phyloP scores from a whole-genome alignment of 495 filamentous ascomycete genomes.

The Penicillium canariense region DNA sequence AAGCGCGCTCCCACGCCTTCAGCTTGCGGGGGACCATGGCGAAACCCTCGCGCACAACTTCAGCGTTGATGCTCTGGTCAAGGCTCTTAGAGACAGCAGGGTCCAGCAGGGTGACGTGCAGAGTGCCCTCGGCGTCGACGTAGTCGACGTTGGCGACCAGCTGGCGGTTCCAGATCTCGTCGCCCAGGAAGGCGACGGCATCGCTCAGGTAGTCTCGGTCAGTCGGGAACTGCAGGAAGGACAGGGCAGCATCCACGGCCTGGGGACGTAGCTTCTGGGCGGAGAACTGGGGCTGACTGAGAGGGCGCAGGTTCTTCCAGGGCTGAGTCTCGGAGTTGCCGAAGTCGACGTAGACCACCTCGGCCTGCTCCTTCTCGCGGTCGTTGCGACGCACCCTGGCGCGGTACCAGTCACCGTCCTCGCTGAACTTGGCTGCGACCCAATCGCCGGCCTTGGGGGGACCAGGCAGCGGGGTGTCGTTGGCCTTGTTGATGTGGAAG shows the following conservation, averaged over 20 bases:
- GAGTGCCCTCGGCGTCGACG: slow-evolving; percentile 67
- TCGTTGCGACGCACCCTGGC: slow-evolving; percentile 89
- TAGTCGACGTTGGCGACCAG: slow-evolving; percentile 91
- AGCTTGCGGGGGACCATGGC: slow-evolving; percentile 88
- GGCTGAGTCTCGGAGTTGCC: slow-evolving; percentile 87
- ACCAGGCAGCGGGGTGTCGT: slow-evolving; percentile 65
- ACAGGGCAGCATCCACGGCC: slow-evolving; percentile 83
- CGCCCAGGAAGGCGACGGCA: slow-evolving; percentile 65
- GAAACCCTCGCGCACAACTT: slow-evolving; percentile 76
- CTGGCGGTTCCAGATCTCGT: slow-evolving; percentile 62
- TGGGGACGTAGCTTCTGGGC: slow-evolving; percentile 78
- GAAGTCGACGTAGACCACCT: slow-evolving; percentile 94
- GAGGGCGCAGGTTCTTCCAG: slow-evolving; percentile 76
- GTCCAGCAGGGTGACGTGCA: slow-evolving; percentile 86
- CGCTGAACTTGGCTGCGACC: slow-evolving; percentile 83
- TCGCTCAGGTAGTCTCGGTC: slow-evolving; percentile 76
- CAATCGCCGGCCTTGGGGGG: slow-evolving; percentile 88
- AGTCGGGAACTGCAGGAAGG: slow-evolving; percentile 81
- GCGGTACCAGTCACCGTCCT: slow-evolving; percentile 92
- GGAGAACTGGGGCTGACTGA: slow-evolving; percentile 74
- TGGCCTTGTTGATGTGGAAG: slow-evolving; percentile 76
- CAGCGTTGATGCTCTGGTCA: slow-evolving; percentile 80
- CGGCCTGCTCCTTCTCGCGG: slow-evolving; percentile 78
- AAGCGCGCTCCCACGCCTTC: slow-evolving; percentile 81
- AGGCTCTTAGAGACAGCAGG: slow-evolving; percentile 55